phyloP scores from a whole-genome alignment of 2,329 filamentous ascomycete genomes.

The Mycogone perniciosa region DNA sequence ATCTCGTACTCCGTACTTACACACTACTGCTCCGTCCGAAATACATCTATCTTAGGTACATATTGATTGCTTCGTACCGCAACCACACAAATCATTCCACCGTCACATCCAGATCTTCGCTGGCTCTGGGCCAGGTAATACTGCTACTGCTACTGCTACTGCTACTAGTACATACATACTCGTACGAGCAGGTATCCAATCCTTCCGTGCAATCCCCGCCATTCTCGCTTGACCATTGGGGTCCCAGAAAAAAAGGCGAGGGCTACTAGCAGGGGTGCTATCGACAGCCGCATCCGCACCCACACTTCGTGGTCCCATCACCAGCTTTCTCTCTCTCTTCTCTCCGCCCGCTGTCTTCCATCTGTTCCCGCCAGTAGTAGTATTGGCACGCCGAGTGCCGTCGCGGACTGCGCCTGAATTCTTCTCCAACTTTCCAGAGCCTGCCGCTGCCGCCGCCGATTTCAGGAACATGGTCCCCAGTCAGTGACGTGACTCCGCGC shows the following conservation, averaged over 20 bases:
- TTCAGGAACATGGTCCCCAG: constrained; percentile 27
- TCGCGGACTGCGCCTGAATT: constrained; percentile 6
- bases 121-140: no score
- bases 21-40: no score
- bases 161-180: no score
- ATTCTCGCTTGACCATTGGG: no score
- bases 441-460: constrained; percentile 8
- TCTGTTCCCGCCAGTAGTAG: background rate
- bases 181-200: no score
- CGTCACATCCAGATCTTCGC: background rate
- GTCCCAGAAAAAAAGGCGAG: background rate
- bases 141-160: no score
- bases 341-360: constrained; percentile 8
- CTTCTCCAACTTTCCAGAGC: background rate
- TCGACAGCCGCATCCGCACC: constrained; percentile 10
- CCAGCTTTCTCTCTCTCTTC: constrained; percentile 3
- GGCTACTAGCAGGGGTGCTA: constrained; percentile 5
- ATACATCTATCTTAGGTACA: no score
- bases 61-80: background rate
- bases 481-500: constrained; percentile 23
- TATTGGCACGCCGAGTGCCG: background rate
- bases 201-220: no score
- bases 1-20: no score
- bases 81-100: background rate
- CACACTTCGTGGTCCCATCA: constrained; percentile 10